Percentiles rank a stretch among this genome's conserved stretches.
These are phyloP conservation scores for Acacia acuminata DNA, from an alignment of 306 rosid species.

Conservation along the genomic window DNA sequence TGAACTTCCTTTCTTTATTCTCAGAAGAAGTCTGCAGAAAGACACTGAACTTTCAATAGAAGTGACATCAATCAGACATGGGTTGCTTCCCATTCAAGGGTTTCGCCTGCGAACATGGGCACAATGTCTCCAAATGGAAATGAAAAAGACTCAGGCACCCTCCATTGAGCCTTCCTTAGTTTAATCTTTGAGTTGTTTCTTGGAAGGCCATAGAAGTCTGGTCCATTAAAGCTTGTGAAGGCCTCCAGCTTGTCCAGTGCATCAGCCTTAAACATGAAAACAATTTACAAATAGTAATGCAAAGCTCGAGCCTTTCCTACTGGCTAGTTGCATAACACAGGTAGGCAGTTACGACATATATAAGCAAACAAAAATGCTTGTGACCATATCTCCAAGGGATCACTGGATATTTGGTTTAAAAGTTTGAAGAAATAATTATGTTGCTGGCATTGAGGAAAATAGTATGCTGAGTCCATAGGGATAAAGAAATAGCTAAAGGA, in stretches of 20 bases:
- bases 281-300: constrained; percentile 11
- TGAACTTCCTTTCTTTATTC: background rate
- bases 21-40: background rate
- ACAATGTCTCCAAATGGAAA: constrained; percentile 77
- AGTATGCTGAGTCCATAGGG: background rate
- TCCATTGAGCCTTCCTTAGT: constrained; percentile 69
- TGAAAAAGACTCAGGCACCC: constrained; percentile 65
- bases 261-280: constrained; percentile 57
- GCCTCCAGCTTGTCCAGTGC: constrained; percentile 90
- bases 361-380: constrained; percentile 8
- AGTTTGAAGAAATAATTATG: background rate
- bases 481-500: background rate
- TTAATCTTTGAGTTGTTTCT: constrained; percentile 68
- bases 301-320: constrained; percentile 12
- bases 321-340: background rate
- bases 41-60: background rate
- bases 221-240: constrained; percentile 91
- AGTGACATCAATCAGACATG: constrained; percentile 32
- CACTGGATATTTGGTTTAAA: background rate
- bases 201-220: constrained; percentile 96
- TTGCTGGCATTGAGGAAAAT: background rate
- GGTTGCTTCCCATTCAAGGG: constrained; percentile 75
- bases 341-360: background rate
- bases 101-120: constrained; percentile 86
- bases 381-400: background rate